Base-by-base conservation (phyloP, 176 grass and related monocot species). In the Musa acuminata region DNA sequence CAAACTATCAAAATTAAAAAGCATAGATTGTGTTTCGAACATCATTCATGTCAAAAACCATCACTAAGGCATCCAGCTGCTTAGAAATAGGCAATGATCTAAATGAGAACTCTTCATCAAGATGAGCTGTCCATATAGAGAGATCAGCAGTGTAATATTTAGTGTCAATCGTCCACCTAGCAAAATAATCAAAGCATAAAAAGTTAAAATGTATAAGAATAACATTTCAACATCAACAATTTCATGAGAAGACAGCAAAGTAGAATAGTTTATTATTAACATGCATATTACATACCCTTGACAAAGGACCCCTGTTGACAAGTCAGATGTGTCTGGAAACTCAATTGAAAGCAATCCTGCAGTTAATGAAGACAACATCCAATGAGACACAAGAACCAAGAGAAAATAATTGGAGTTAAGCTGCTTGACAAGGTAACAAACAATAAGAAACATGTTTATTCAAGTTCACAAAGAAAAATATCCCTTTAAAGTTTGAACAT, bases 41-140 rank as follows among this genome's bases (percentile, higher is more conserved):
- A 86, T 99, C 90, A 83, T 13, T 94, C 88, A 99, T 89, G 78
- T 99, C 84, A 50, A 91, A 99, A 83, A 99, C 88, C 95, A 94
- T 91, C 78, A 94, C 74, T 60, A 99, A 82, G 53, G 90, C 95
- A 71, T 80, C 80, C 73, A 99, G 19, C 8, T 79, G 83, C 69
- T 87, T 85, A 52, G 67, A 64, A 84, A 79, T 80, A 66, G 95
- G 90, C n/a, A 94, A 70, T 0, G 72, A 83, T 17, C 69, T 54
- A 43, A 99, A 75, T 77, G 90, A 91, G 82, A 99, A 99, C 58
- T 75, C 90, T 84, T 94, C 82, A 63, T 62, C 76, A 2, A 99
- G 90, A 82, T 99, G 85, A 19, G 82, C 82, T 21, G 82, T 89
- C 90, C 88, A 99, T 64, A 99, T 65, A 52, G 95, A 93, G 59